A percentile compares a stretch with the other conserved stretches of the same genome.
Evolutionary conservation across 441 rosid genomes (phyloP).

Genomic region (Corymbia calophylla): DNA sequence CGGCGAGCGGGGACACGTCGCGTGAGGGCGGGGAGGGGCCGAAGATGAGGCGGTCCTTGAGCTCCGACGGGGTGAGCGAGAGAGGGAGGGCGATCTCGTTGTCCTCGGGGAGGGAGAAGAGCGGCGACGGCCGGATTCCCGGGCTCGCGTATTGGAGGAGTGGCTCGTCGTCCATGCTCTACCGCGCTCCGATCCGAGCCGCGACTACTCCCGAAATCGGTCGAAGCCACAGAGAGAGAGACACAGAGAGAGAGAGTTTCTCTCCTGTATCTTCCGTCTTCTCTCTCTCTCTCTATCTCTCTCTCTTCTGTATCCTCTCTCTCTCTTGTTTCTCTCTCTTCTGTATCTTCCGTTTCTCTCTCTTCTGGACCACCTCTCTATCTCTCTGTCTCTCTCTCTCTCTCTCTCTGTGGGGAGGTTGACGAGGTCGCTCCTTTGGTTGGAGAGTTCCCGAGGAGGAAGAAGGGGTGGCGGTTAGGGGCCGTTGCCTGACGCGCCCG

Average conservation of each 20-base stretch:
- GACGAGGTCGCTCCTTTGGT: no score
- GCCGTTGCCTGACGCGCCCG: background rate
- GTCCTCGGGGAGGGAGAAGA: conserved; percentile 65
- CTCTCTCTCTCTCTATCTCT: background rate
- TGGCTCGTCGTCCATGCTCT: conserved; percentile 50
- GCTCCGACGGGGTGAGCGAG: conserved; percentile 56
- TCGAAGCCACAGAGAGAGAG: background rate
- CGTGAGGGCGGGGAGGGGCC: conserved; percentile 45
- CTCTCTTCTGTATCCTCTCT: background rate
- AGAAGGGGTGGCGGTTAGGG: background rate
- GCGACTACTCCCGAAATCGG: background rate
- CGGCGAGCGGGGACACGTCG: background rate
- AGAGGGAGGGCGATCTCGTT: conserved; percentile 49
- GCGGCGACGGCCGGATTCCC: conserved; percentile 15
- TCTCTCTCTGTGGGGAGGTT: no score
- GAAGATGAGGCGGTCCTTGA: conserved; percentile 75
- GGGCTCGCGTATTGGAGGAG: conserved; percentile 32
- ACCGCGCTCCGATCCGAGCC: background rate
- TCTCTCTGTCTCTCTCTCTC: no score
- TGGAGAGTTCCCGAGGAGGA: background rate
- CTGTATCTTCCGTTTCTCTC: background rate
- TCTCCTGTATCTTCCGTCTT: background rate
- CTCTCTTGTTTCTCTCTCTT: background rate
- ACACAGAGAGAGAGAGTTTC: background rate
- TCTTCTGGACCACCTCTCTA: no score